phyloP scores from a whole-genome alignment of 768 basidiomycete species.

The Pleurotus giganteus region DNA sequence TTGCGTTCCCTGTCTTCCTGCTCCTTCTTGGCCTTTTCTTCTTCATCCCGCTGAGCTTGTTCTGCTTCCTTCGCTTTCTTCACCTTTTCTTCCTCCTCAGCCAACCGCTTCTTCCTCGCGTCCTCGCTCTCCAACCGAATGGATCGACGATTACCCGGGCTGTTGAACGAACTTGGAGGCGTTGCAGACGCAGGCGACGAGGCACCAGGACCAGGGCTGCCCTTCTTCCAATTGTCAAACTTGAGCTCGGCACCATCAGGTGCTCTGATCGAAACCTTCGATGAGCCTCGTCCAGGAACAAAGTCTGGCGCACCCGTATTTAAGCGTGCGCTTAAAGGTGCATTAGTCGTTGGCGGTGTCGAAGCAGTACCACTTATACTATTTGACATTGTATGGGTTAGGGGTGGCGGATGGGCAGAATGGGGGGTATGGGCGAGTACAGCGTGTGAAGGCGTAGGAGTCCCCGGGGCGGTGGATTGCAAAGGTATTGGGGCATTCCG shows the following conservation, averaged over 20 bases:
- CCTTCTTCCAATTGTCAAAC: slow-evolving; percentile 51
- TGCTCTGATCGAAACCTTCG: slow-evolving; percentile 58
- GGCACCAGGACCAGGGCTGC: slow-evolving; percentile 39
- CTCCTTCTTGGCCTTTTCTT: slow-evolving; percentile 36
- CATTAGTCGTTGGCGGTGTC: slow-evolving; percentile 55
- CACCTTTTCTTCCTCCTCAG: slow-evolving; percentile 39
- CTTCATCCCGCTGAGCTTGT: slow-evolving; percentile 19
- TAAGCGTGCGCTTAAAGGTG: slow-evolving; percentile 42
- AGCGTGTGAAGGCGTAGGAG: slow-evolving; percentile 41
- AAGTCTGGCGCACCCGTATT: slow-evolving; percentile 67
- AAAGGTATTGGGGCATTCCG: slow-evolving; percentile 51
- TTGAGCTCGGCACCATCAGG: slow-evolving; percentile 65
- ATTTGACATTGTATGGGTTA: slow-evolving; percentile 43
- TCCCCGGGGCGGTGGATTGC: slow-evolving; percentile 55
- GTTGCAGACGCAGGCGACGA: slow-evolving; percentile 29
- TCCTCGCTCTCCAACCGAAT: slow-evolving; percentile 68
- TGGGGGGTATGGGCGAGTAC: slow-evolving; percentile 38
- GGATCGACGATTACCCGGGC: slow-evolving; percentile 31
- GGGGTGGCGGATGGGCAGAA: slow-evolving; percentile 45
- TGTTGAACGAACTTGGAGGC: slow-evolving; percentile 26
- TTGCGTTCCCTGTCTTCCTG: slow-evolving; percentile 34
- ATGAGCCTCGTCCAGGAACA: slow-evolving; percentile 48
- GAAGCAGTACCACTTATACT: slow-evolving; percentile 55
- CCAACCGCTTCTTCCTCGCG: slow-evolving; percentile 45
- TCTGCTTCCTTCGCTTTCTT: slow-evolving; percentile 28